These are phyloP conservation scores for Spinacia oleracea DNA, from an alignment of 179 eudicot species.

Conservation along the genomic window DNA sequence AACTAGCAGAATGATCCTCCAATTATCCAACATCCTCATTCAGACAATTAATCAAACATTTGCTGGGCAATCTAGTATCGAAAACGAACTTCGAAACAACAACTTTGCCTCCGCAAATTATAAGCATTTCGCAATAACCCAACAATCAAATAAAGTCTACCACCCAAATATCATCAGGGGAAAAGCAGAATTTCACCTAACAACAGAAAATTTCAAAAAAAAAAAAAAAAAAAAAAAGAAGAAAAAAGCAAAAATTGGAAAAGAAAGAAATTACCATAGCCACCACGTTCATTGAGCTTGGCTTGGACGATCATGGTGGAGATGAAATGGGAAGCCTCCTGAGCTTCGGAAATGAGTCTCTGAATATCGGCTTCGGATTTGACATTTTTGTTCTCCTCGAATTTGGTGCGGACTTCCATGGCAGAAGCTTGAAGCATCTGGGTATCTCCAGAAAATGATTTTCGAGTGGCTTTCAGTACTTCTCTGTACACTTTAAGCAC, in stretches of 20 bases:
- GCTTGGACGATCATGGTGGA: slow-evolving; percentile 88
- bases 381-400: slow-evolving; percentile 74
- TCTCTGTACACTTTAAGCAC: slow-evolving; percentile 70
- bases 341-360: slow-evolving; percentile 67
- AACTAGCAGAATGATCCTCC: not conserved
- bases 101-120: not conserved
- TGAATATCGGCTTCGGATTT: slow-evolving; percentile 56
- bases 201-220: not conserved
- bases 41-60: slow-evolving; percentile 27
- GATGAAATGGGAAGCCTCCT: slow-evolving; percentile 73
- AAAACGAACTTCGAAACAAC: not conserved
- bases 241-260: not conserved
- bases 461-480: slow-evolving; percentile 66
- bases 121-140: not conserved
- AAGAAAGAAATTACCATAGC: slow-evolving; percentile 53
- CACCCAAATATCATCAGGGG: slow-evolving; percentile 8
- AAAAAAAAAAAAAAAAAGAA: not conserved
- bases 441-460: slow-evolving; percentile 77
- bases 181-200: not conserved
- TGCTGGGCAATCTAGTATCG: slow-evolving; percentile 22
- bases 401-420: slow-evolving; percentile 69
- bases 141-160: not conserved
- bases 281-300: slow-evolving; percentile 69
- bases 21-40: slow-evolving; percentile 9
- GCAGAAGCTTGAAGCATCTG: slow-evolving; percentile 75